A percentile compares a stretch with the other conserved stretches of the same genome.
Conservation (phyloP, 129 eudicot species). For the Flaveria robusta region DNA sequence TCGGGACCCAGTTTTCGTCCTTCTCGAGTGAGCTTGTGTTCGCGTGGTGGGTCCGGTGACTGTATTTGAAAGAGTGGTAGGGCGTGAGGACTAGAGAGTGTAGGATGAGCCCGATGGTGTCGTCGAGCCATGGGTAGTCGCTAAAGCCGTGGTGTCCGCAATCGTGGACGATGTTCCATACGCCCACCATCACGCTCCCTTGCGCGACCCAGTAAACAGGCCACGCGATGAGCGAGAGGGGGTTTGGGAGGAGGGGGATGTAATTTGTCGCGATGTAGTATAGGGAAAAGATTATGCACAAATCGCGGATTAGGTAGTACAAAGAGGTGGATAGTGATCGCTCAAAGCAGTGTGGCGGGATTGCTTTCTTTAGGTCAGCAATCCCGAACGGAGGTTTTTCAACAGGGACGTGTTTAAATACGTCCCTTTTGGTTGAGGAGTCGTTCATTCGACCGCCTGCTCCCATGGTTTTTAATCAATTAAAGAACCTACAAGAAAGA, state of each 20-base stretch:
- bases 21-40: slow-evolving; percentile 42
- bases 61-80: slow-evolving; percentile 42
- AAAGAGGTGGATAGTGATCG: slow-evolving; percentile 33
- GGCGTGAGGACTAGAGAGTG: slow-evolving; percentile 36
- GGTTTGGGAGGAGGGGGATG: slow-evolving; percentile 25
- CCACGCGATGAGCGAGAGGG: slow-evolving; percentile 37
- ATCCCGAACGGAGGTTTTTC: slow-evolving; percentile 33
- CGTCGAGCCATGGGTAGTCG: slow-evolving; percentile 27
- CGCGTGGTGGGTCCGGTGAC: slow-evolving; percentile 44
- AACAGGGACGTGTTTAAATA: slow-evolving; percentile 26
- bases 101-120: slow-evolving; percentile 28
- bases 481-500: slow-evolving; percentile 25
- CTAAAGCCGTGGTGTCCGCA: slow-evolving; percentile 35
- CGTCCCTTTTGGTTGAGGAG: background rate
- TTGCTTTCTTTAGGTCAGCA: slow-evolving; percentile 37
- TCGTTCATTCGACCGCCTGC: slow-evolving; percentile 41
- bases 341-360: slow-evolving; percentile 43
- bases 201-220: slow-evolving; percentile 33
- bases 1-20: slow-evolving; percentile 34
- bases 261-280: slow-evolving; percentile 35
- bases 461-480: slow-evolving; percentile 27
- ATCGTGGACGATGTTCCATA: slow-evolving; percentile 41
- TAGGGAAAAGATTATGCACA: slow-evolving; percentile 13
- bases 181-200: slow-evolving; percentile 27
- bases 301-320: slow-evolving; percentile 28